Conservation (phyloP, 352 stramenopile species). For the Elongisporangium undulatum region DNA sequence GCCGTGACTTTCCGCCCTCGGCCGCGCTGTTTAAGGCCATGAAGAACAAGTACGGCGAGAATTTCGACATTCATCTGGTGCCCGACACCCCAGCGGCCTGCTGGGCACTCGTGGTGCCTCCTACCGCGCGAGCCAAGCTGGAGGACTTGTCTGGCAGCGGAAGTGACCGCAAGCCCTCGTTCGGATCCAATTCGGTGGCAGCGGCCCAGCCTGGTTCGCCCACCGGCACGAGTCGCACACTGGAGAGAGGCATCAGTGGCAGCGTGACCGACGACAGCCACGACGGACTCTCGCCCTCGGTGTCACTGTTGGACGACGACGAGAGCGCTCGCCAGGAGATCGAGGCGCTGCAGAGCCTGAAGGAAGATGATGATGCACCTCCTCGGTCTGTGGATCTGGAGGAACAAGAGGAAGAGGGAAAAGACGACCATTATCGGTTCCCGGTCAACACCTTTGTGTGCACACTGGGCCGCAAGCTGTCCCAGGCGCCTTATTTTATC, state of each 20-base stretch:
- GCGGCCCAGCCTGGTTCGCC: conserved; percentile 3
- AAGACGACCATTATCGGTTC: conserved; percentile 59
- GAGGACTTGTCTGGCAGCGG: conserved; percentile 22
- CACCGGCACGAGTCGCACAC: not conserved
- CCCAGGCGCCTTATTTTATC: conserved; percentile 82
- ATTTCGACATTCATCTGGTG: conserved; percentile 66
- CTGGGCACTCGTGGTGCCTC: conserved; percentile 73
- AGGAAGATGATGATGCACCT: conserved; percentile 17
- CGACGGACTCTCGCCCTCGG: conserved; percentile 7
- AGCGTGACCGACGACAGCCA: conserved; percentile 14
- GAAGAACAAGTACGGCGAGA: conserved; percentile 78
- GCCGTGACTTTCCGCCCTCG: conserved; percentile 79
- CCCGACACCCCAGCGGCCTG: conserved; percentile 69
- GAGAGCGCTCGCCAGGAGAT: conserved; percentile 13
- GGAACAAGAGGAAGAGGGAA: conserved; percentile 23
- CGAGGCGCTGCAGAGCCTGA: conserved; percentile 9
- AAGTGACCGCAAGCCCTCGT: conserved; percentile 1
- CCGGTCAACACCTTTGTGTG: conserved; percentile 85
- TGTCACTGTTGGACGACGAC: conserved; percentile 10
- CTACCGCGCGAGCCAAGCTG: conserved; percentile 51
- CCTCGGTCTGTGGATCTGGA: conserved; percentile 16
- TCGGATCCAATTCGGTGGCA: conserved; percentile 3
- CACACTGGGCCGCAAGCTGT: conserved; percentile 76
- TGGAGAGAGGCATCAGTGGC: conserved; percentile 5
- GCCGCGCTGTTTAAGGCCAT: conserved; percentile 82